A percentile compares a stretch with the other conserved stretches of the same genome.
Evolutionary conservation across 768 basidiomycete species (phyloP).

Genomic region (Suillus cothurnatus): DNA sequence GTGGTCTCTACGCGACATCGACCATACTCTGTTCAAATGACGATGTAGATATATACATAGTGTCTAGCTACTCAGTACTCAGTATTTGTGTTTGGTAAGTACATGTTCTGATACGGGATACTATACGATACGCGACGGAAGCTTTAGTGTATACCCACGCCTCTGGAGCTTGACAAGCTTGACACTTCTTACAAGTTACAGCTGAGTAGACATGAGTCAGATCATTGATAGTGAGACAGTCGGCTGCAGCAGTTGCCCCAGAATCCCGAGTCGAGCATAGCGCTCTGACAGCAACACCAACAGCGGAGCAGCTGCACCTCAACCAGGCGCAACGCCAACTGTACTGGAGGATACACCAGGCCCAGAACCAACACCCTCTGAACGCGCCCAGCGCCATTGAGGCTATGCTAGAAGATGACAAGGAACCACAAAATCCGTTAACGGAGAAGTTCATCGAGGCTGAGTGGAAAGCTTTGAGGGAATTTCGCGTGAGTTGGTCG

Average conservation of each 20-base stretch:
- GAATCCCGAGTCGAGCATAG: conserved; percentile 6
- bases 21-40: neutral
- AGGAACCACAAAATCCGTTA: conserved; percentile 69
- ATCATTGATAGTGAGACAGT: conserved; percentile 6
- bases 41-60: neutral
- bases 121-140: neutral
- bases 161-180: neutral
- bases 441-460: conserved; percentile 67
- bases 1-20: neutral
- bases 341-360: neutral
- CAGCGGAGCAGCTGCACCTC: conserved; percentile 8
- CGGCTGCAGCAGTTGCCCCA: neutral
- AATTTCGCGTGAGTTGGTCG: conserved; percentile 57
- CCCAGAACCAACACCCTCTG: neutral
- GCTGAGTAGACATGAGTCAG: conserved; percentile 1
- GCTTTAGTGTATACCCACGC: neutral
- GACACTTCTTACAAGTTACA: no score
- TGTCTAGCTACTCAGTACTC: neutral
- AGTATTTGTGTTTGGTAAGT: neutral
- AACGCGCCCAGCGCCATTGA: neutral
- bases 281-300: neutral
- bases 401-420: conserved; percentile 16
- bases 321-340: conserved; percentile 9
- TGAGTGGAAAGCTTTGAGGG: conserved; percentile 74
- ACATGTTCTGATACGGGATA: neutral